These are phyloP conservation scores for Cyberlindnera americana DNA, from an alignment of 805 yeast species.

Conservation along the genomic window DNA sequence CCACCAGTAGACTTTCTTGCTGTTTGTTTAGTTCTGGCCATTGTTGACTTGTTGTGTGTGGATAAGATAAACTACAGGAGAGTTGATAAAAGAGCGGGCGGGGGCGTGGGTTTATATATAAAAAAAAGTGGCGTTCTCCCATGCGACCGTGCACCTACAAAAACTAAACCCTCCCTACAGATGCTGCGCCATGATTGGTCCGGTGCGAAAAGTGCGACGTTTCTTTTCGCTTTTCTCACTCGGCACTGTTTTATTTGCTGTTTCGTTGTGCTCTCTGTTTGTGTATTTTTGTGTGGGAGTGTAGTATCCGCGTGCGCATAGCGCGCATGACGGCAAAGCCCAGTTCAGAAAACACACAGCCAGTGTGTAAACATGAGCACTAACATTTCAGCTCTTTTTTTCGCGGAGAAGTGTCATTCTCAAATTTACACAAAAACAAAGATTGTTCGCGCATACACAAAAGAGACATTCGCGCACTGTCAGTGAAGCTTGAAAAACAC, in stretches of 20 bases:
- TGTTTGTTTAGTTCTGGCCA: conserved; percentile 94
- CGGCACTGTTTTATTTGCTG: background rate
- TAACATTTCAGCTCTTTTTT: no score
- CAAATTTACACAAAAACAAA: conserved; percentile 1
- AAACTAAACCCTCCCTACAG: no score
- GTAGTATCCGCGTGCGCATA: no score
- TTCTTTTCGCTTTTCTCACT: background rate
- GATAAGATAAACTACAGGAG: conserved; percentile 48
- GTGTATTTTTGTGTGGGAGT: background rate
- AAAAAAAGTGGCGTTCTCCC: no score
- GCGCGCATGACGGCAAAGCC: no score
- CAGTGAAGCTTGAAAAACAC: background rate
- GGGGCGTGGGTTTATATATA: conserved; percentile 2
- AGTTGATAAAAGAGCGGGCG: background rate
- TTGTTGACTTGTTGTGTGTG: conserved; percentile 43
- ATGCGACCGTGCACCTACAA: no score
- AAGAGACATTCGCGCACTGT: background rate
- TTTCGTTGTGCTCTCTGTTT: no score
- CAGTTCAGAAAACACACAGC: background rate
- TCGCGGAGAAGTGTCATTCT: conserved; percentile 1
- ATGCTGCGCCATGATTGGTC: conserved; percentile 4
- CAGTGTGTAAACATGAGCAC: no score
- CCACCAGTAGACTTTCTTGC: conserved; percentile 96
- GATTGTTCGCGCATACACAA: background rate
- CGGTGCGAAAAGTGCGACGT: background rate